These are phyloP conservation scores for Stemphylium vesicarium DNA, from an alignment of 2,329 filamentous ascomycete genomes.

Conservation along the genomic window DNA sequence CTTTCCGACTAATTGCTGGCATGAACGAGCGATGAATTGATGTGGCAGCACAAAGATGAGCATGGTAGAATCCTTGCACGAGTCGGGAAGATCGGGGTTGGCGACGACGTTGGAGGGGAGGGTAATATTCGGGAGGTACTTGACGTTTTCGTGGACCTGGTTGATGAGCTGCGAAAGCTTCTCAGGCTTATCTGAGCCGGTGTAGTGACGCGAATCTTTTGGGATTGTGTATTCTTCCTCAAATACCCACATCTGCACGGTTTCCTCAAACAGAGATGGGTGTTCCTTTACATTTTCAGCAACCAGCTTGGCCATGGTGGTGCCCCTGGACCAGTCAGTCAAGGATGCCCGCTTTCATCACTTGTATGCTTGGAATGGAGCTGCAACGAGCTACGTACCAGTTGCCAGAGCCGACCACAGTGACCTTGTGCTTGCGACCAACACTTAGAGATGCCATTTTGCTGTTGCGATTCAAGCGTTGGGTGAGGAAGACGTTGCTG, in stretches of 20 bases:
- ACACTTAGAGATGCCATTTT: slow-evolving; percentile 58
- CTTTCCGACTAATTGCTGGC: slow-evolving; percentile 82
- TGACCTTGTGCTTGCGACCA: slow-evolving; percentile 85
- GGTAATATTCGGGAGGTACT: slow-evolving; percentile 89
- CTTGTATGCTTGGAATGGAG: background rate
- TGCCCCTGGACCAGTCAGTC: slow-evolving; percentile 70
- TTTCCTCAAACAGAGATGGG: slow-evolving; percentile 79
- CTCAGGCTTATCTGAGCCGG: slow-evolving; percentile 68
- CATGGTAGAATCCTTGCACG: slow-evolving; percentile 84
- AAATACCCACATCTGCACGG: slow-evolving; percentile 99
- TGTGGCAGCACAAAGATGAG: slow-evolving; percentile 97
- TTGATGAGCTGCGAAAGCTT: slow-evolving; percentile 95
- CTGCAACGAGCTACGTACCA: slow-evolving; percentile 65
- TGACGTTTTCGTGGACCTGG: slow-evolving; percentile 91
- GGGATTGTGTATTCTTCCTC: slow-evolving; percentile 85
- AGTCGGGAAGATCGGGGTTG: slow-evolving; percentile 78
- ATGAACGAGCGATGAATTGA: slow-evolving; percentile 90
- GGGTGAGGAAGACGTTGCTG: slow-evolving; percentile 11
- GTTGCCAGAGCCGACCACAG: slow-evolving; percentile 93
- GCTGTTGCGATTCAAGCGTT: slow-evolving; percentile 13
- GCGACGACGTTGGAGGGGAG: slow-evolving; percentile 84
- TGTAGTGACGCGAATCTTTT: slow-evolving; percentile 75
- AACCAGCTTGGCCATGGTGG: slow-evolving; percentile 95
- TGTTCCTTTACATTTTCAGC: slow-evolving; percentile 87
- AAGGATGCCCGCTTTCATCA: background rate